Base-by-base conservation (phyloP, 495 filamentous ascomycete species). In the Chaetomium fimeti region DNA sequence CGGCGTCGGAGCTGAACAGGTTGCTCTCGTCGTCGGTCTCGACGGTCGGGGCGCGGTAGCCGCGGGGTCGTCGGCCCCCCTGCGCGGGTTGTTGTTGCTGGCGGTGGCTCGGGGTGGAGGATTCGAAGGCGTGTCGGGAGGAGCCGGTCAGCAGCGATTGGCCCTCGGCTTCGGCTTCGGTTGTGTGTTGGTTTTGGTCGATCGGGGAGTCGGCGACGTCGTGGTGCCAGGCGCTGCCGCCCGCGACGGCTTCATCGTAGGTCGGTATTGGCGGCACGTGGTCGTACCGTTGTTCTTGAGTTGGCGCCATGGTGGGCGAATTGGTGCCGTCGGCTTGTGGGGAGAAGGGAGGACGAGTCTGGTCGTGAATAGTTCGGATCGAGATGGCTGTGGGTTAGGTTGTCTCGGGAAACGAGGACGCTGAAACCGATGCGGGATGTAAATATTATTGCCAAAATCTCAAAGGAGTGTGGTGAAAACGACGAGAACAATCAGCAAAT, bases 221-320 rank as follows among this genome's bases (percentile, higher is more conserved):
- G 48, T 52, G 53, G 53, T 62, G 47, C 54, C 56, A 58, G 68
- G 68, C 60, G 70, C 75, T 69, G 70, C 78, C 70, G 65, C 72
- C 70, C 78, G 77, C 74, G 60, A 78, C 87, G 60, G 94, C 92
- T 80, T 98, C 94, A 75, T 97, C 93, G 82, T 98, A 98, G 45
- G 89, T 87, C 11, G 93, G 93, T 76, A 98, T 97, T 22, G 94
- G 80, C 29, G 80, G 93, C 60, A 91, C 83, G 56, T 83, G 74
- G 69, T 88, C 84, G 75, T 88, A 88, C 25, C 78, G 64, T 40
- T 68, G 76, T 66, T 75, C 72, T 67, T 75, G 76, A 64, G 75
- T 77, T 57, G 77, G 75, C 52, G 78, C 75, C 80, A 83, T 81
- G 58, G 66, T 75, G 69, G 51, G 56, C 61, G 61, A 49, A 15